A percentile compares a stretch with the other conserved stretches of the same genome.
Evolutionary conservation across 1,139 yeast genomes (phyloP).

Genomic region (Ogataea hybrid): DNA sequence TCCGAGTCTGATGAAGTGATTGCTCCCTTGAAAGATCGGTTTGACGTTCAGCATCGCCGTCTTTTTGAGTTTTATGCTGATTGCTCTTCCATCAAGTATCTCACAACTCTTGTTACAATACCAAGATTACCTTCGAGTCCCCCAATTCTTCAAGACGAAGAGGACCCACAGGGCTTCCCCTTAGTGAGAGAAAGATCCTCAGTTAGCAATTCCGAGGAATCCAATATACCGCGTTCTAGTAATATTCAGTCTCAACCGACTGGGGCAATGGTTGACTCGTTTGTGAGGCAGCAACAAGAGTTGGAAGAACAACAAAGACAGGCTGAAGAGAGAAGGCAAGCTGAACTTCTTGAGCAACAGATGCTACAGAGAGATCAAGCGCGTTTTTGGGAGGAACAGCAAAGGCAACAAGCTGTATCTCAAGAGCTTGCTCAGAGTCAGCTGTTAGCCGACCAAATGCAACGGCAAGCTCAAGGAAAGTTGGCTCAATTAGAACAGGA

Average conservation of each 20-base stretch:
- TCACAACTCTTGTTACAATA: constrained; percentile 80
- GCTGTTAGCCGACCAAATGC: constrained; percentile 63
- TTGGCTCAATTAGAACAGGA: constrained; percentile 84
- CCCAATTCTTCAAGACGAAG: constrained; percentile 51
- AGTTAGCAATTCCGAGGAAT: too few species aligned
- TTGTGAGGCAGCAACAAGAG: constrained; percentile 5
- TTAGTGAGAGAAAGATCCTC: too few species aligned
- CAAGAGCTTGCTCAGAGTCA: constrained; percentile 80
- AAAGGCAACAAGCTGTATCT: constrained; percentile 68
- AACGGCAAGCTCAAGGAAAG: constrained; percentile 74
- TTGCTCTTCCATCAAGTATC: constrained; percentile 79
- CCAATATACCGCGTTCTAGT: too few species aligned
- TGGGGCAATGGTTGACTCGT: constrained; percentile 23
- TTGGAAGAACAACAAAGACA: constrained; percentile 35
- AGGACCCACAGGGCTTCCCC: not conserved
- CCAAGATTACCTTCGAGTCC: constrained; percentile 71
- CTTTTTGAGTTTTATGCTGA: constrained; percentile 87
- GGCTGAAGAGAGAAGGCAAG: constrained; percentile 47
- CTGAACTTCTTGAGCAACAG: constrained; percentile 41
- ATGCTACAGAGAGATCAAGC: constrained; percentile 61
- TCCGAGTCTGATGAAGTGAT: constrained; percentile 78
- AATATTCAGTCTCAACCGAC: constrained; percentile 38
- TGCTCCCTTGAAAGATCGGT: constrained; percentile 70
- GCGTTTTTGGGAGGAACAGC: constrained; percentile 65
- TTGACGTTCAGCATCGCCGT: constrained; percentile 74